These are phyloP conservation scores for Diutina sp. DNA, from an alignment of 1,139 yeast species.

Conservation along the genomic window DNA sequence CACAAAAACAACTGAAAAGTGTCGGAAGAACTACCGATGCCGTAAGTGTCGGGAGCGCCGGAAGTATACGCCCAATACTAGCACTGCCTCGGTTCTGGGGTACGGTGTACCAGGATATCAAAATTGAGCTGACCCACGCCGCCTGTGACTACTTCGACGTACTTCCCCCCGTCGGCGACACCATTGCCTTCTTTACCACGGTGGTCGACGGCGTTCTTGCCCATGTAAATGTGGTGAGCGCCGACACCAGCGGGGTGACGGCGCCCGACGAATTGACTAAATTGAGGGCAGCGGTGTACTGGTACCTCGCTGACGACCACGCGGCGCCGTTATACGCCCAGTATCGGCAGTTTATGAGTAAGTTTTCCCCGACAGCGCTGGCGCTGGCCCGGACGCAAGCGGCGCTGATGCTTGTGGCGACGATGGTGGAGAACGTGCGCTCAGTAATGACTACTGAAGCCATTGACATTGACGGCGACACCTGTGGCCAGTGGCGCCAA, in stretches of 20 bases:
- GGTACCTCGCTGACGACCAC: neutral
- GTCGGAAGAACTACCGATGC: neutral
- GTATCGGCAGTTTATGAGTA: neutral
- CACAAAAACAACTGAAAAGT: too few relatives aligned
- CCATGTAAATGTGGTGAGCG: constrained; percentile 4
- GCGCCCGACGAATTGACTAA: neutral
- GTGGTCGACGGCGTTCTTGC: constrained; percentile 17
- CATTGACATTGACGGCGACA: neutral
- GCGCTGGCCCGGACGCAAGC: neutral
- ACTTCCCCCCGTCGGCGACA: constrained; percentile 17
- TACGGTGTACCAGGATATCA: constrained; percentile 8
- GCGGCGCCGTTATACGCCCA: neutral
- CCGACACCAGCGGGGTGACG: neutral
- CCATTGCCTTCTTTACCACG: constrained; percentile 15
- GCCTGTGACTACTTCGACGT: constrained; percentile 6
- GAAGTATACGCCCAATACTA: neutral
- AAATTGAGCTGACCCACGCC: constrained; percentile 3
- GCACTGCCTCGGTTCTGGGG: constrained; percentile 5
- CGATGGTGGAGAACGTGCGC: constrained; percentile 2
- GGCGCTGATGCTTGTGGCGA: constrained; percentile 2
- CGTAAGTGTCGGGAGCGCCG: neutral
- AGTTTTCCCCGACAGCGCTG: neutral
- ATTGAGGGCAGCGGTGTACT: neutral
- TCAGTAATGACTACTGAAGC: neutral
- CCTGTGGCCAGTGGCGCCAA: constrained; percentile 9